phyloP scores from a whole-genome alignment of 306 rosid species.

The Lupinus albus region DNA sequence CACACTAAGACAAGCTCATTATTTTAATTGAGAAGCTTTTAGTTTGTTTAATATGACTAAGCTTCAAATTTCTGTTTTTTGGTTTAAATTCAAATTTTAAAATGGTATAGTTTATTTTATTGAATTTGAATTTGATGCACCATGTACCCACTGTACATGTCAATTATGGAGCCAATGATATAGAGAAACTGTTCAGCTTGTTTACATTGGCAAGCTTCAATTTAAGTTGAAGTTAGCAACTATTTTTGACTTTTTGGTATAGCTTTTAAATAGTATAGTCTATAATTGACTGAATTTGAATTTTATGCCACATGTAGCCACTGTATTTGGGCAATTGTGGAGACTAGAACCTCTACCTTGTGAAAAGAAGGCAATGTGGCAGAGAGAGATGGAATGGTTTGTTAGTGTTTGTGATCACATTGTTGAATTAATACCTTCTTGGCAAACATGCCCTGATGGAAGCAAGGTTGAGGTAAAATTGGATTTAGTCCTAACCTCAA shows the following conservation, averaged over 20 bases:
- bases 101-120: not conserved
- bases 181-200: too few species aligned
- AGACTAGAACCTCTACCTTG: too few species aligned
- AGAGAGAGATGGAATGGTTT: constrained; percentile 87
- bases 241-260: too few species aligned
- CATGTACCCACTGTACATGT: constrained; percentile 46
- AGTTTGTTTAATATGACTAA: not conserved
- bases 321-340: too few species aligned
- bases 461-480: constrained; percentile 78
- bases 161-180: constrained; percentile 7
- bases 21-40: constrained; percentile 15
- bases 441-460: constrained; percentile 95
- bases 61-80: constrained; percentile 17
- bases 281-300: too few species aligned
- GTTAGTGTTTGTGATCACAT: constrained; percentile 83
- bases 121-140: constrained; percentile 34
- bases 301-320: too few species aligned
- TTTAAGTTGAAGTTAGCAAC: not conserved
- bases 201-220: too few species aligned
- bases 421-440: constrained; percentile 78
- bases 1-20: not conserved
- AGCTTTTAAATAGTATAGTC: too few species aligned
- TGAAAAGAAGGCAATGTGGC: constrained; percentile 57
- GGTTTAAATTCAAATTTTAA: not conserved
- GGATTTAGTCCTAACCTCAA: not conserved